Percentiles rank a stretch among this genome's conserved stretches.
Conservation (phyloP, 495 filamentous ascomycete genomes). For the Clavariopsis aquatica region DNA sequence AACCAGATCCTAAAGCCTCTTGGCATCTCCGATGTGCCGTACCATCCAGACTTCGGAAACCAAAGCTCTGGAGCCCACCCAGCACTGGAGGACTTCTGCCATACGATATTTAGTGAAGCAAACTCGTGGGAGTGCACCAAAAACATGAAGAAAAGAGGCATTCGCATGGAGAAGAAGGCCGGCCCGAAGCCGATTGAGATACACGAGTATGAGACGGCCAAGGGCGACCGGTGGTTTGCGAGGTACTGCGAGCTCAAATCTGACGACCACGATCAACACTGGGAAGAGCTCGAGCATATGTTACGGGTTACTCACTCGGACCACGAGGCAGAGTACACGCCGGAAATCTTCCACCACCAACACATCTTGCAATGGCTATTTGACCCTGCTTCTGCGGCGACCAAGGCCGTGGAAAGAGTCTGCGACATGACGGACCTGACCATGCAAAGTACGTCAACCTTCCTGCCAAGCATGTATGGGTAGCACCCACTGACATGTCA, state of each 20-base stretch:
- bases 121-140: background rate
- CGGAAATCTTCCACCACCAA: constrained; percentile 60
- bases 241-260: constrained; percentile 62
- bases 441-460: constrained; percentile 49
- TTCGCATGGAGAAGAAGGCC: background rate
- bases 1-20: background rate
- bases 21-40: constrained; percentile 1
- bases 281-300: constrained; percentile 60
- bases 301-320: constrained; percentile 64
- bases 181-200: background rate
- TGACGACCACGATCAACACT: constrained; percentile 55
- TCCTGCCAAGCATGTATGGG: background rate
- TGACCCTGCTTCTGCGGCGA: constrained; percentile 5
- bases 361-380: constrained; percentile 57
- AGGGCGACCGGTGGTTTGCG: constrained; percentile 67
- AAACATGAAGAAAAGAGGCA: background rate
- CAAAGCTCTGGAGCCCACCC: background rate
- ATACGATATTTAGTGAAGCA: background rate
- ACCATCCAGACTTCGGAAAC: background rate
- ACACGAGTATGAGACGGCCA: background rate
- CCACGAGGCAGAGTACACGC: constrained; percentile 73
- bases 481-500: background rate
- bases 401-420: constrained; percentile 43
- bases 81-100: background rate
- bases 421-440: constrained; percentile 53